Percentiles rank a stretch among this genome's conserved stretches.
phyloP scores from a whole-genome alignment of 768 basidiomycete genomes.

The Lentinula aciculospora region DNA sequence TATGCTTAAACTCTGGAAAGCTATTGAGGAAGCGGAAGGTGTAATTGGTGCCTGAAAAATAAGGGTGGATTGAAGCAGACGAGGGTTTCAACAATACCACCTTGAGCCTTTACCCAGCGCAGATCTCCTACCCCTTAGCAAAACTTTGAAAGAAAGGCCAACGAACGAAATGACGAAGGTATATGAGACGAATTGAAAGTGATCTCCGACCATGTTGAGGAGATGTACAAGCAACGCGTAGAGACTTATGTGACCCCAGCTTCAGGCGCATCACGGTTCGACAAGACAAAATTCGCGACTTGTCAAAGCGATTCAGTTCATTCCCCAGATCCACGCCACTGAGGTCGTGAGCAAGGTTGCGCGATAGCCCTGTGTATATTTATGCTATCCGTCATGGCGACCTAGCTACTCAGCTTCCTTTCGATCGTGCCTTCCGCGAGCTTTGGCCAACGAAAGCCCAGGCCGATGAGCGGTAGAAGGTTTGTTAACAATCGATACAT shows the following conservation, averaged over 20 bases:
- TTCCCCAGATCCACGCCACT: conserved; percentile 23
- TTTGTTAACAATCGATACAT: conserved; percentile 24
- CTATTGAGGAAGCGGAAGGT: conserved; percentile 15
- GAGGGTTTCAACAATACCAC: background rate
- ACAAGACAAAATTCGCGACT: conserved; percentile 39
- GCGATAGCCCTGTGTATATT: conserved; percentile 47
- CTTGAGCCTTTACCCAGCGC: background rate
- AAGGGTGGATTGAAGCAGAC: conserved; percentile 11
- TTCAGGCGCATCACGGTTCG: conserved; percentile 35
- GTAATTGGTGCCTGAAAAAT: conserved; percentile 15
- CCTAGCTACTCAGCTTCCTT: conserved; percentile 40
- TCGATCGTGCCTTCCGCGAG: conserved; percentile 43
- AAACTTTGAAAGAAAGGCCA: conserved; percentile 12
- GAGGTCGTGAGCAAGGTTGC: conserved; percentile 25
- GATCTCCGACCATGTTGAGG: conserved; percentile 36
- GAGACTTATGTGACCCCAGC: conserved; percentile 10
- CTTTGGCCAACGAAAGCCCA: conserved; percentile 45
- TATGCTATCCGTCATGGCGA: conserved; percentile 16
- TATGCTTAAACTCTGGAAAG: conserved; percentile 13
- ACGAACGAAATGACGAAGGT: conserved; percentile 10
- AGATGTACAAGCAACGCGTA: conserved; percentile 20
- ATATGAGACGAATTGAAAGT: conserved; percentile 24
- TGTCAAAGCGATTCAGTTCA: conserved; percentile 36
- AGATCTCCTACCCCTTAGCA: conserved; percentile 1
- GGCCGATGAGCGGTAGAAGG: conserved; percentile 33